Base-by-base conservation (phyloP, 805 yeast species). In the Danielozyma ontarioensis region DNA sequence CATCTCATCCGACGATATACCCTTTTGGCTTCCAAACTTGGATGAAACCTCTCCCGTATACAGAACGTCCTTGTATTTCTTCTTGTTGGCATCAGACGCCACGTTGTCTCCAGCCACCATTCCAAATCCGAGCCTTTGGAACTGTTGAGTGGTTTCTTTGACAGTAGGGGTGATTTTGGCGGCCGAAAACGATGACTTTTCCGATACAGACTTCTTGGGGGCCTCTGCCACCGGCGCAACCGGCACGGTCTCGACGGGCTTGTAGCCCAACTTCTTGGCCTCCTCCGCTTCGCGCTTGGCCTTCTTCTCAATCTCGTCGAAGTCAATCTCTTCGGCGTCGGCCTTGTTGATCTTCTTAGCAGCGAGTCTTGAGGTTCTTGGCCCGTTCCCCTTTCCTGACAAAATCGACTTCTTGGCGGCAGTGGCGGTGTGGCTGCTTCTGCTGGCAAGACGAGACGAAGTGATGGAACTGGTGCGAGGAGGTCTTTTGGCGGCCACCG, bases 1-100 rank as follows among this genome's bases (percentile, higher is more conserved):
- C 51, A 76, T 78, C 64, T 89, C 94, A 61, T 93, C 97, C 2
- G 97, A 89, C 0, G 97, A 93, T 42, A 93, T 93, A 30, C 89
- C 96, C 72, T 86, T 90, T 57, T 89, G 96, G 26, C 65, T 67
- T 36, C 97, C 97, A 55, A 74, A 93, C 64, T 87, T 85, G 50
- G 67, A 70, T 25, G 76, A 78, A 19, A 83, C 83, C 44, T 80
- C 80, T 24, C 93, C 93, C 1, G 87, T 78, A 55, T 83, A 83
- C 46, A 71, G 70, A 34, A 74, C 76, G 28, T 76, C 80, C 25
- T 74, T 61, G 18, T 76, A 75, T 27, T 71, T 66, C 42, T 59
- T 52, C 14, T 56, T 47, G 34, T 51, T 56, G 25, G 67, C 57
- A 7, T 70, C 65, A 29, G 70, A 52, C 32, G 63, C 59, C n/a